Conservation (phyloP, 2,329 filamentous ascomycete species). For the Trichoderma semiorbis region DNA sequence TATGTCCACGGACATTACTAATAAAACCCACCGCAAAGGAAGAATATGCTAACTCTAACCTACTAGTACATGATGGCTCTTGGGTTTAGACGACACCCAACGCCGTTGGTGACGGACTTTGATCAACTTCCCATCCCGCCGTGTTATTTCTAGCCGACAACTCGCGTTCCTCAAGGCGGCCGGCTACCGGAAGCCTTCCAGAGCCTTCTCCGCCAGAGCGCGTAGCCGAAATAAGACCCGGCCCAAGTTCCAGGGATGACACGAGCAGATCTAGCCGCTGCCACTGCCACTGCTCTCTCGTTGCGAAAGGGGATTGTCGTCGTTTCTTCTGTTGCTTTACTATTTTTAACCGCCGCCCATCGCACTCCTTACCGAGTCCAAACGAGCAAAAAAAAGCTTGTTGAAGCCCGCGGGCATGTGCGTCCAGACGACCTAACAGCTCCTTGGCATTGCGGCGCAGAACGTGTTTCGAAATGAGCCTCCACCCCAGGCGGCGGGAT, state of each 20-base stretch:
- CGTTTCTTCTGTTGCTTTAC: not conserved
- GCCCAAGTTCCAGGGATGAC: constrained; percentile 5
- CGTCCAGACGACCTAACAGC: not conserved
- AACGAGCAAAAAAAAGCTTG: constrained; percentile 14
- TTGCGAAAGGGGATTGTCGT: not conserved
- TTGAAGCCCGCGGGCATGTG: not conserved
- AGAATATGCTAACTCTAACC: not conserved
- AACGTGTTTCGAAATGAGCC: constrained; percentile 4
- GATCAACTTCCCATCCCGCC: not conserved
- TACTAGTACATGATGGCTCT: not conserved
- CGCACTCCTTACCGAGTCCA: not conserved
- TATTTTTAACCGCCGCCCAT: not conserved
- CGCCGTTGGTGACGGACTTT: not conserved
- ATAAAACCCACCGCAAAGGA: not conserved
- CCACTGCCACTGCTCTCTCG: not conserved
- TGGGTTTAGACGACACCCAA: not conserved
- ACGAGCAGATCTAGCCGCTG: constrained; percentile 13
- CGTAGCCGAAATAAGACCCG: constrained; percentile 16
- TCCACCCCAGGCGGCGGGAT: not conserved
- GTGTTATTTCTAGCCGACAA: not conserved
- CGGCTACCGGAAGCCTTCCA: constrained; percentile 7
- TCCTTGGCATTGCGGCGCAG: constrained; percentile 13
- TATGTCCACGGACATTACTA: not conserved
- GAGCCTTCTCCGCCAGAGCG: not conserved
- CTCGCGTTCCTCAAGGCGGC: constrained; percentile 2